Evolutionary conservation across 345 rosid genomes (phyloP), one percentile per base, ranked within the genome.

Genomic region (Atalantia buxifolia): DNA sequence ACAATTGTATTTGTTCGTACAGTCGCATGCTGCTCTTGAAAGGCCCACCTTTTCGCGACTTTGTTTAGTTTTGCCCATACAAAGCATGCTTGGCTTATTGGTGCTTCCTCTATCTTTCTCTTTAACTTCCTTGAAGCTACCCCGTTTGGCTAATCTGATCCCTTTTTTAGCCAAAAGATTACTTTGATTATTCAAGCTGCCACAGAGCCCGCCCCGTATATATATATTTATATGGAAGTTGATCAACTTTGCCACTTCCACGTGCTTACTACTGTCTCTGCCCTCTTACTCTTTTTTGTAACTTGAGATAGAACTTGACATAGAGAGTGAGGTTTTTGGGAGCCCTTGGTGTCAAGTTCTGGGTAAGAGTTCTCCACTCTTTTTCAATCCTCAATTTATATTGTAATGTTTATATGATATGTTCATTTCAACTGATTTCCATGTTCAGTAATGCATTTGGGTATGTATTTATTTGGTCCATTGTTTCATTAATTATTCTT

Each of bases 101-200:
- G 4, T 25, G 24, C 53, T 86, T 81, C 85, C 55, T 38, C 35
- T 40, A 33, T 40, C 77, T 19, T 81, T 86, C 88, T 12, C 76
- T 35, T 57, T 0, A 81, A 35, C 78, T 83, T 86, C 89, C 79
- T 9, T 72, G 86, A 86, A 81, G 75, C 18, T 76, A 65, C 73
- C 24, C n/a, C n/a, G 21, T 66, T 42, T 76, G 61, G 38, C 30
- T 73, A 28, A 30, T 8, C 27, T 22, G 22, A 1, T 27, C 28
- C 8, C 67, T 19, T 27, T 16, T 57, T 25, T 50, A 4, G 6
- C 1, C n/a, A 18, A 13, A 9, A 59, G 6, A 9, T 33, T 13
- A 14, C 69, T 71, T 64, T 76, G 77, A 71, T 55, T 75, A 66
- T 62, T 77, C 78, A 66, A 75, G 33, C 78, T 57, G 31, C 69